These are phyloP conservation scores for Phytophthora pini DNA, from an alignment of 352 stramenopile species.

Conservation along the genomic window DNA sequence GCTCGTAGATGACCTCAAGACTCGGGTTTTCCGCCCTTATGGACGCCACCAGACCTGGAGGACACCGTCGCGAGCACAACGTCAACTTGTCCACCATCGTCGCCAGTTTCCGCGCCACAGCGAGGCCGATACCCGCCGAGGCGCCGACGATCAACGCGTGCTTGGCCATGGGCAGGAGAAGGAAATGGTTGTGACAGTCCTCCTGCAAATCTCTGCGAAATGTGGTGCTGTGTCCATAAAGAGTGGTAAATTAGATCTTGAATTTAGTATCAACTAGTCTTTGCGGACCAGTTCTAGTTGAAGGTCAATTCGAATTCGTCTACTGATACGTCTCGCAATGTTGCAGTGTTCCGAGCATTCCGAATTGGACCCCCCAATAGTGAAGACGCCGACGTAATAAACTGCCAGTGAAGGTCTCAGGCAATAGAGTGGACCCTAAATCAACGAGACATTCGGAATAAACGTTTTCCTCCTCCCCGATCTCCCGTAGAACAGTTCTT, in stretches of 20 bases:
- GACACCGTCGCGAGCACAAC: conserved; percentile 32
- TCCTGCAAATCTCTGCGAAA: conserved; percentile 35
- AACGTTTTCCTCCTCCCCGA: conserved; percentile 19
- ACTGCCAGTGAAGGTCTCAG: conserved; percentile 15
- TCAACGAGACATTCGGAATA: conserved; percentile 30
- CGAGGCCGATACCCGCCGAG: conserved; percentile 34
- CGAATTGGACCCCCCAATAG: conserved; percentile 22
- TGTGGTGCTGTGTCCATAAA: conserved; percentile 23
- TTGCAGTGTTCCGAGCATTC: conserved; percentile 17
- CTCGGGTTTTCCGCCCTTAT: conserved; percentile 26
- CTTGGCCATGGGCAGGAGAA: conserved; percentile 19
- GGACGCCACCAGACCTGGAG: conserved; percentile 24
- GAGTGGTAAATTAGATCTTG: background rate
- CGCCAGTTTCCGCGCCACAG: conserved; percentile 31
- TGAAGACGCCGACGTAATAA: conserved; percentile 26
- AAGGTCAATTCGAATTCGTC: conserved; percentile 21
- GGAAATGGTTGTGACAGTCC: conserved; percentile 23
- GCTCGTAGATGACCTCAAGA: conserved; percentile 32
- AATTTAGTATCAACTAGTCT: background rate
- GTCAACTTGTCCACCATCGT: conserved; percentile 37
- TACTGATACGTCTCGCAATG: conserved; percentile 29
- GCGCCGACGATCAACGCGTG: conserved; percentile 40
- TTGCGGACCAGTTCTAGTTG: conserved; percentile 12
- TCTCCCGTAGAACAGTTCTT: conserved; percentile 10
- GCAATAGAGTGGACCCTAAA: conserved; percentile 19